phyloP scores from a whole-genome alignment of 2,329 filamentous ascomycete genomes.

The Cytospora paraplurivora region DNA sequence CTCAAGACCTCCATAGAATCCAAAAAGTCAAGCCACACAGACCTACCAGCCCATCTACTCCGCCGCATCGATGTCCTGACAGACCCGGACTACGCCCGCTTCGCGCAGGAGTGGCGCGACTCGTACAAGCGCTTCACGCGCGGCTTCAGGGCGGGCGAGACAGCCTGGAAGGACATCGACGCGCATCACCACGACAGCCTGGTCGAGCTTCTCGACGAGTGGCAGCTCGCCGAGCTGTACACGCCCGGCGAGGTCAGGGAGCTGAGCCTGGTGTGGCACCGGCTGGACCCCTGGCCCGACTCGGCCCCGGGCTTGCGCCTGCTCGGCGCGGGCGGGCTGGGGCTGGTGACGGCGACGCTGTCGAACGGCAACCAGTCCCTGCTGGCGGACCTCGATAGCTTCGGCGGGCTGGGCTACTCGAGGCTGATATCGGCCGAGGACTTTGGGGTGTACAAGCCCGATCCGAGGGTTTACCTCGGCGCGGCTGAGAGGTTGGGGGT shows the following conservation, averaged over 20 bases:
- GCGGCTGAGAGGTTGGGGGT: constrained; percentile 62
- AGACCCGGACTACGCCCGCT: constrained; percentile 59
- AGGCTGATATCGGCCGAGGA: constrained; percentile 67
- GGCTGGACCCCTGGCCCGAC: constrained; percentile 70
- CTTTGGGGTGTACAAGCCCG: constrained; percentile 76
- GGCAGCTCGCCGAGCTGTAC: constrained; percentile 62
- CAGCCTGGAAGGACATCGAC: constrained; percentile 69
- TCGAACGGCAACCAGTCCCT: constrained; percentile 74
- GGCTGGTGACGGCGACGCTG: constrained; percentile 64
- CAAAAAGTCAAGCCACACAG: constrained; percentile 50
- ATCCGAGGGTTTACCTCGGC: constrained; percentile 67
- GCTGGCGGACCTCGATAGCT: constrained; percentile 63
- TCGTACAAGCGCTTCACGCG: constrained; percentile 64
- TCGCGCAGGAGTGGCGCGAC: constrained; percentile 72
- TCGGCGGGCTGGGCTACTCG: constrained; percentile 63
- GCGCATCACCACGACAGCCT: constrained; percentile 69
- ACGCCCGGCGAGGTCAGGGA: constrained; percentile 62
- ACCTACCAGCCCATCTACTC: constrained; percentile 50
- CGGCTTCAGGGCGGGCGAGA: constrained; percentile 49
- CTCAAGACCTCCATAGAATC: constrained; percentile 54
- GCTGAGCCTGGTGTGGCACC: constrained; percentile 73
- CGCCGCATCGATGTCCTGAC: constrained; percentile 53
- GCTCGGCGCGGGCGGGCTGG: constrained; percentile 46
- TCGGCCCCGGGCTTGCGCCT: constrained; percentile 55
- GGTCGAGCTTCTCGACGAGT: constrained; percentile 55